Percentiles rank a stretch among this genome's conserved stretches.
Evolutionary conservation across 495 filamentous ascomycete species (phyloP).

Genomic region (Glarea lozoyensis): DNA sequence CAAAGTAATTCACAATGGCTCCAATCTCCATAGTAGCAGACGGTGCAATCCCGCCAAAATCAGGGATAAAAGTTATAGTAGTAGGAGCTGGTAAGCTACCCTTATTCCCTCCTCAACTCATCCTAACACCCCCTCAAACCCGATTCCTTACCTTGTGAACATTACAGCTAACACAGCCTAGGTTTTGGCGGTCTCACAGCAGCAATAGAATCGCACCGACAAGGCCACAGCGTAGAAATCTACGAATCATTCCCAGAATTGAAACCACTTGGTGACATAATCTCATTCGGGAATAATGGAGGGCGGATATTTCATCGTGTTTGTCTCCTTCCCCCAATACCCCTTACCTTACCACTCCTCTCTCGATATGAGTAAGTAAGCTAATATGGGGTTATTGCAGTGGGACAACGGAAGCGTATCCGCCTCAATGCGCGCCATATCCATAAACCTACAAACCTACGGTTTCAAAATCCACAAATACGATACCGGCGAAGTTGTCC

Average conservation of each 20-base stretch:
- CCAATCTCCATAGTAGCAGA: conserved; percentile 3
- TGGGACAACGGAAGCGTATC: conserved; percentile 37
- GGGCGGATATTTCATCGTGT: conserved; percentile 34
- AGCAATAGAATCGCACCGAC: conserved; percentile 52
- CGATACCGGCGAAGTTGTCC: conserved; percentile 43
- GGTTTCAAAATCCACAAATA: conserved; percentile 30
- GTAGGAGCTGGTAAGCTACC: conserved; percentile 37
- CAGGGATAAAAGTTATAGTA: conserved; percentile 46
- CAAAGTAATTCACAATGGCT: neutral
- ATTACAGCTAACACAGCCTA: neutral
- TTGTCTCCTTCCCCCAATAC: neutral
- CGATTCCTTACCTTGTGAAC: neutral
- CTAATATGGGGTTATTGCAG: too few relatives aligned
- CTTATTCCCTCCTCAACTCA: neutral
- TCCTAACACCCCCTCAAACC: neutral
- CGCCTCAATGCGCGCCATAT: conserved; percentile 38
- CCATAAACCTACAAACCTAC: conserved; percentile 36
- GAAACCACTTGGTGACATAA: conserved; percentile 39
- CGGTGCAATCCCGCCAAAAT: conserved; percentile 12
- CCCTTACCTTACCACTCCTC: too few relatives aligned
- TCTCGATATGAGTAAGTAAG: too few relatives aligned
- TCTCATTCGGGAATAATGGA: conserved; percentile 41
- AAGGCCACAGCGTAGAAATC: conserved; percentile 48
- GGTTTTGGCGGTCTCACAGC: conserved; percentile 55
- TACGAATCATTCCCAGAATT: conserved; percentile 41